Evolutionary conservation across 768 basidiomycete species (phyloP).

Genomic region (Lentinula detonsa): DNA sequence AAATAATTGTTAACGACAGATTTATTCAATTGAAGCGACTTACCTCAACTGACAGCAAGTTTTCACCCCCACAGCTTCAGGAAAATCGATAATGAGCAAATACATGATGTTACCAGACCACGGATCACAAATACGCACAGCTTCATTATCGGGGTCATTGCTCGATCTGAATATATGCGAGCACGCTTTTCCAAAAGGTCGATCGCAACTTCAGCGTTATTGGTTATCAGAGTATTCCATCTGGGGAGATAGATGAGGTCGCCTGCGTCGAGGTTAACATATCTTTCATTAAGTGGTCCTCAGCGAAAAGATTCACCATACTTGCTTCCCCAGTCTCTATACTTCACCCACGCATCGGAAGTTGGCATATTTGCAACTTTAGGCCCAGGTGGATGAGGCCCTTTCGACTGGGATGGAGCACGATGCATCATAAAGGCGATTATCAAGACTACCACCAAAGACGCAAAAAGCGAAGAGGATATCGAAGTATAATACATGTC

Average conservation of each 20-base stretch:
- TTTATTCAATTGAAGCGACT: neutral
- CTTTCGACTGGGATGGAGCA: neutral
- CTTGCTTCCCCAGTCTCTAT: neutral
- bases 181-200: neutral
- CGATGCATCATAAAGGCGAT: neutral
- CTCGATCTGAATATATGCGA: neutral
- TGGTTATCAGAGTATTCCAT: neutral
- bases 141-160: neutral
- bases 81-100: neutral
- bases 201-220: neutral
- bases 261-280: neutral
- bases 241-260: neutral
- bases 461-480: neutral
- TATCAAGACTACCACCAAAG: neutral
- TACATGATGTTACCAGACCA: neutral
- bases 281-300: neutral
- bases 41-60: neutral
- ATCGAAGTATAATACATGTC: neutral
- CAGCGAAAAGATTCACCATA: neutral
- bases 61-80: neutral
- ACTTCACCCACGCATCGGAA: neutral
- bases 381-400: neutral
- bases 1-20: neutral
- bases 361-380: neutral
- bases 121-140: neutral